These are phyloP conservation scores for Pichia sp. DNA, from an alignment of 1,139 yeast genomes.

Conservation along the genomic window DNA sequence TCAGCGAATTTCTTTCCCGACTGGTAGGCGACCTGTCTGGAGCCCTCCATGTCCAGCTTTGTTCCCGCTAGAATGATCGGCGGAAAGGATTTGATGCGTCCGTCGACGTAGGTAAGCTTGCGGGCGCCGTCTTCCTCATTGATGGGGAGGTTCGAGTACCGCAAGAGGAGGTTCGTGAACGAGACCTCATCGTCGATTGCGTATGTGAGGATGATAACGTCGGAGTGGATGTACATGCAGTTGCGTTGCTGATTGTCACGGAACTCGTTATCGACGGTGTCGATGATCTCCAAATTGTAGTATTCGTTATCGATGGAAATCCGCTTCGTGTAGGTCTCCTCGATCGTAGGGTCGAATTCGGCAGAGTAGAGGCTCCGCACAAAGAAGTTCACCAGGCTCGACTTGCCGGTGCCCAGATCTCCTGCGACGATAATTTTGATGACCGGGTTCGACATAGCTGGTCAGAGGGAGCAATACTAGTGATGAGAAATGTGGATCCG, in stretches of 20 bases:
- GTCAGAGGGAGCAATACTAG: no score
- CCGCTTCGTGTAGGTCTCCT: constrained; percentile 43
- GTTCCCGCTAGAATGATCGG: constrained; percentile 35
- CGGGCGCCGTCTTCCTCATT: constrained; percentile 15
- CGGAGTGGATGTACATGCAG: constrained; percentile 39
- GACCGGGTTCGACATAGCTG: background rate
- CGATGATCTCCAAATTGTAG: constrained; percentile 48
- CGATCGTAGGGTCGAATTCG: constrained; percentile 52
- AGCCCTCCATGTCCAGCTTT: constrained; percentile 34
- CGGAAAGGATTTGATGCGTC: constrained; percentile 13
- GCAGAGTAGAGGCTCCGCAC: constrained; percentile 47
- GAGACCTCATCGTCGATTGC: constrained; percentile 39
- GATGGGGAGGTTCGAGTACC: constrained; percentile 18
- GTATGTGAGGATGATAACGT: constrained; percentile 51
- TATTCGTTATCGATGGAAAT: constrained; percentile 36
- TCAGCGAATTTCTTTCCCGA: constrained; percentile 37
- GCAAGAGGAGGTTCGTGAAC: constrained; percentile 23
- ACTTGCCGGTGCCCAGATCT: constrained; percentile 56
- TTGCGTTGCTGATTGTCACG: constrained; percentile 43
- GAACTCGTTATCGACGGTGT: constrained; percentile 48
- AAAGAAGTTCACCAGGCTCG: constrained; percentile 50
- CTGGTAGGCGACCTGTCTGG: constrained; percentile 45
- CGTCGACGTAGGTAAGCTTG: constrained; percentile 8
- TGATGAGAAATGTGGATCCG: no score
- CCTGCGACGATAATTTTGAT: constrained; percentile 48